These are phyloP conservation scores for Aspergillus fructus DNA, from an alignment of 2,329 filamentous ascomycete species.

Conservation along the genomic window DNA sequence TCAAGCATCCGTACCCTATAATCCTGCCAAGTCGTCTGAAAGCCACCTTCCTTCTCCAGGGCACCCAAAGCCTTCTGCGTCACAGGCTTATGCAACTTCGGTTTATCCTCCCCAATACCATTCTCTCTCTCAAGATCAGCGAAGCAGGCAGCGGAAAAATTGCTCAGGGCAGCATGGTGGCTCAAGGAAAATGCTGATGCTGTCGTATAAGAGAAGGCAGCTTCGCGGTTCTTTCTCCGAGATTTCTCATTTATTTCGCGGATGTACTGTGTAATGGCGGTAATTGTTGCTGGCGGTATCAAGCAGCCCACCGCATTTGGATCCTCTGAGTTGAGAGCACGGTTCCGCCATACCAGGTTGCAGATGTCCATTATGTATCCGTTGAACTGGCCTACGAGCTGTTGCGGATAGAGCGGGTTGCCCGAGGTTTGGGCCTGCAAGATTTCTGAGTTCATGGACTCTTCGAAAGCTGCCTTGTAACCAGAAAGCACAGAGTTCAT, in stretches of 20 bases:
- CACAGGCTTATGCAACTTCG: constrained; percentile 54
- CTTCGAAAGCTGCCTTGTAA: constrained; percentile 75
- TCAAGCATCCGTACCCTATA: constrained; percentile 72
- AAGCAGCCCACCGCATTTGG: constrained; percentile 58
- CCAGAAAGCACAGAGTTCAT: constrained; percentile 67
- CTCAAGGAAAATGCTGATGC: constrained; percentile 48
- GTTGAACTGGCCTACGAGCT: constrained; percentile 71
- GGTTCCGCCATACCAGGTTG: constrained; percentile 76
- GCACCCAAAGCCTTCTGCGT: constrained; percentile 64
- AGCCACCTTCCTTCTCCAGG: constrained; percentile 65
- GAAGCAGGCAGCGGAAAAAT: constrained; percentile 50
- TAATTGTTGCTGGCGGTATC: constrained; percentile 48
- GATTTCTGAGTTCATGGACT: constrained; percentile 48
- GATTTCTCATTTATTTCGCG: constrained; percentile 36
- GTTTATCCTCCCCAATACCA: constrained; percentile 20
- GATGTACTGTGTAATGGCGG: constrained; percentile 44
- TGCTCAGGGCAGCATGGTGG: constrained; percentile 46
- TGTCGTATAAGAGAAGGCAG: constrained; percentile 36
- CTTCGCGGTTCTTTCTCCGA: constrained; percentile 29
- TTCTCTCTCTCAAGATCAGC: constrained; percentile 49
- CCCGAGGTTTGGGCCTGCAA: constrained; percentile 33
- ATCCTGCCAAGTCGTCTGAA: constrained; percentile 68
- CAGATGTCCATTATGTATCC: constrained; percentile 84
- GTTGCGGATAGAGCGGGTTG: constrained; percentile 52
- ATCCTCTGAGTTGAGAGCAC: constrained; percentile 67